Evolutionary conservation across 148 eudicot species (phyloP).

Genomic region (Suaeda aralocaspica): DNA sequence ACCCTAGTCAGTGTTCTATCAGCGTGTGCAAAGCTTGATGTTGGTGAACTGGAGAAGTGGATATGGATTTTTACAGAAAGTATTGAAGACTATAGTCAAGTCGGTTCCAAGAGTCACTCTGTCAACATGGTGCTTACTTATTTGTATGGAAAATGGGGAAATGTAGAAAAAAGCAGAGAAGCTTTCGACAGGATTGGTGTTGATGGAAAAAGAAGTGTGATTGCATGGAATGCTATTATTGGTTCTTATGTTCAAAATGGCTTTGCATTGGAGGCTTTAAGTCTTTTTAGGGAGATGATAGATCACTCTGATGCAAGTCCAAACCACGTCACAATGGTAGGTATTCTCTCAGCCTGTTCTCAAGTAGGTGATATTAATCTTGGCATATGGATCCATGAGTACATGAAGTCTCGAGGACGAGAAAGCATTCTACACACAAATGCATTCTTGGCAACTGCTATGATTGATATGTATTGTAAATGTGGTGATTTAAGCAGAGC

Average conservation of each 20-base stretch:
- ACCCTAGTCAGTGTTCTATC: conserved; percentile 67
- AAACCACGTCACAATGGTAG: conserved; percentile 84
- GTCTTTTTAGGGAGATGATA: conserved; percentile 49
- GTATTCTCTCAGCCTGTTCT: conserved; percentile 79
- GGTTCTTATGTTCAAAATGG: conserved; percentile 68
- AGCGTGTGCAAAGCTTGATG: conserved; percentile 52
- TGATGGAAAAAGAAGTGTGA: conserved; percentile 54
- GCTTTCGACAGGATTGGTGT: conserved; percentile 49
- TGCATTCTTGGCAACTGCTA: conserved; percentile 58
- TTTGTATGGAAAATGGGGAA: conserved; percentile 57
- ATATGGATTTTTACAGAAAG: conserved; percentile 18
- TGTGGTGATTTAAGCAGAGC: conserved; percentile 61
- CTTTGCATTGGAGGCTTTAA: conserved; percentile 50
- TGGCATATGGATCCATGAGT: conserved; percentile 63
- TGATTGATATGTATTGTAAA: conserved; percentile 77
- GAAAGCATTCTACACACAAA: conserved; percentile 40
- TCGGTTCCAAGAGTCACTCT: conserved; percentile 27
- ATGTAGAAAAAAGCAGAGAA: conserved; percentile 45
- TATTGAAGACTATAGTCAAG: conserved; percentile 19
- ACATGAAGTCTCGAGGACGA: conserved; percentile 44
- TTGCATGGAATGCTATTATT: conserved; percentile 72
- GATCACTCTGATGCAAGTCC: conserved; percentile 35
- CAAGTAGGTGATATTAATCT: conserved; percentile 67
- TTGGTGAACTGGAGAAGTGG: conserved; percentile 44
- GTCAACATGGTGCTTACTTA: conserved; percentile 48